A percentile compares a stretch with the other conserved stretches of the same genome.
phyloP scores from a whole-genome alignment of 2,329 filamentous ascomycete genomes.

The Orbilia oligospora region DNA sequence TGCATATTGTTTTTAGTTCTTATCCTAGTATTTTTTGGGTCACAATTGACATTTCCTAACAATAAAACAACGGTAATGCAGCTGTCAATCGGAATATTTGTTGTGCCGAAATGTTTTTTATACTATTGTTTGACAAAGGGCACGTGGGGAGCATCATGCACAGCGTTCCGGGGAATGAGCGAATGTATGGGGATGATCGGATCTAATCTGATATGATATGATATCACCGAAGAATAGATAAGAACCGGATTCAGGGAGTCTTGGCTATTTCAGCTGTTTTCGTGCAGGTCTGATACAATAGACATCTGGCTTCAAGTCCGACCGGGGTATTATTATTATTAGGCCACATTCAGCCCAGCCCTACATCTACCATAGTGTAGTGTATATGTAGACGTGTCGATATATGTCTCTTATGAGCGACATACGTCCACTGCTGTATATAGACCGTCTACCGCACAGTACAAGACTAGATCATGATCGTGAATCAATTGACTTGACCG shows the following conservation, averaged over 20 bases:
- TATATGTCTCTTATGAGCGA: no score
- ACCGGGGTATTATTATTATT: neutral
- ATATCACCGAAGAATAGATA: neutral
- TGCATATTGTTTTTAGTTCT: neutral
- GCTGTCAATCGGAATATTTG: neutral
- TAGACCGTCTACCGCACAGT: no score
- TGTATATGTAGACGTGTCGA: neutral
- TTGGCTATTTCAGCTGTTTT: conserved; percentile 6
- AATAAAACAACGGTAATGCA: neutral
- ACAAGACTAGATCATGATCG: no score
- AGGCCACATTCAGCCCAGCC: no score
- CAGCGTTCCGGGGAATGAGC: no score
- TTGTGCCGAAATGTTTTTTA: neutral
- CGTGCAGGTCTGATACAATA: neutral
- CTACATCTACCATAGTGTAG: no score
- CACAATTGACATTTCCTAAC: neutral
- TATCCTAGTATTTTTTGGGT: no score
- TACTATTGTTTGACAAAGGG: neutral
- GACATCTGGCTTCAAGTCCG: conserved; percentile 3
- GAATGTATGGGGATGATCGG: neutral
- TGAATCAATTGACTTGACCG: neutral
- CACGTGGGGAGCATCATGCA: no score
- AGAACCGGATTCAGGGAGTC: conserved; percentile 3
- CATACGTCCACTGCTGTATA: no score
- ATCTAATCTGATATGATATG: neutral